Evolutionary conservation across 2,329 filamentous ascomycete genomes (phyloP).

Genomic region (Botrytis byssoidea): DNA sequence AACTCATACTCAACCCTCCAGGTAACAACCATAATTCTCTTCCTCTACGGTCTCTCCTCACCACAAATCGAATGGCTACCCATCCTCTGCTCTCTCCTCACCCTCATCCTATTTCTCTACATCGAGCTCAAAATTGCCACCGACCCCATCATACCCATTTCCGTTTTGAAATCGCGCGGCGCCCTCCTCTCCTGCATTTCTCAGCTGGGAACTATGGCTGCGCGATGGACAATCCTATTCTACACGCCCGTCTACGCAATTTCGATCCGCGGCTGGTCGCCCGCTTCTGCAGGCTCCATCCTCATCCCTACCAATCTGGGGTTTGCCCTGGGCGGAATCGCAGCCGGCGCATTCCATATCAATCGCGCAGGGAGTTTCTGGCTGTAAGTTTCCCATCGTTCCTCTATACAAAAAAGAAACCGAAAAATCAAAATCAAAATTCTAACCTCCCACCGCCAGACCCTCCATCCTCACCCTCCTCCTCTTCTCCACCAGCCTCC

Average conservation of each 20-base stretch:
- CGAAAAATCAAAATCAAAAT: not conserved
- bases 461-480: constrained; percentile 59
- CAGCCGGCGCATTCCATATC: constrained; percentile 75
- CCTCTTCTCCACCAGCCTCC: constrained; percentile 60
- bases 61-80: constrained; percentile 58
- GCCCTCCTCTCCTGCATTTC: constrained; percentile 71
- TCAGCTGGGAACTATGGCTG: constrained; percentile 76
- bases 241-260: constrained; percentile 79
- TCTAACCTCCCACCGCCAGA: constrained; percentile 30
- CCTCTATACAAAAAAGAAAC: not conserved
- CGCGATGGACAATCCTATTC: constrained; percentile 77
- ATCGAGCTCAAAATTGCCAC: constrained; percentile 62
- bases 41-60: constrained; percentile 69
- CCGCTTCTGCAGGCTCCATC: constrained; percentile 70
- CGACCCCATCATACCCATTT: constrained; percentile 74
- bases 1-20: constrained; percentile 39
- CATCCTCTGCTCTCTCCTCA: constrained; percentile 56
- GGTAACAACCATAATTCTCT: constrained; percentile 64
- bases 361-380: constrained; percentile 72
- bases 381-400: constrained; percentile 40
- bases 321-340: constrained; percentile 70
- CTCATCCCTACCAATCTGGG: constrained; percentile 80
- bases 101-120: constrained; percentile 54
- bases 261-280: constrained; percentile 67
- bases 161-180: constrained; percentile 66